These are phyloP conservation scores for Amanita muscaria DNA, from an alignment of 768 basidiomycete species.

Conservation along the genomic window DNA sequence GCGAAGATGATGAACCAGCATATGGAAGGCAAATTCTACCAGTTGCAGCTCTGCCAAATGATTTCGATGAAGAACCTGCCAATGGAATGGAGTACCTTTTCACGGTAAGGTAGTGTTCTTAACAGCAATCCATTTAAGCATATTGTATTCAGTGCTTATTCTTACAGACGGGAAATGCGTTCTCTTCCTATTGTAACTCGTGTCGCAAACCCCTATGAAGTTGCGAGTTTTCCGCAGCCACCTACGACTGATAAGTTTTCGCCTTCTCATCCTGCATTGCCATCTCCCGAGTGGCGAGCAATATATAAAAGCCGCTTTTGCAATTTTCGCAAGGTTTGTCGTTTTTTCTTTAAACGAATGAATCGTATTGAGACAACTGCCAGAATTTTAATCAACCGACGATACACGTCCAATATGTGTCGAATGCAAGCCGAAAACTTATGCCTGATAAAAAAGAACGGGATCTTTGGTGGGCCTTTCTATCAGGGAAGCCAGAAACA, in stretches of 20 bases:
- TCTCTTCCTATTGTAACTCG: slow-evolving; percentile 55
- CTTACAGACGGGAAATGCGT: slow-evolving; percentile 59
- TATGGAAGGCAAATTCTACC: slow-evolving; percentile 69
- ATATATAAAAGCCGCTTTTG: slow-evolving; percentile 49
- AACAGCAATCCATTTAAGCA: slow-evolving; percentile 1
- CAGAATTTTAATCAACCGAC: slow-evolving; percentile 66
- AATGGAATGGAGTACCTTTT: slow-evolving; percentile 80
- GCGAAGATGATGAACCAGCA: slow-evolving; percentile 51
- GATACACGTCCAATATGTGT: slow-evolving; percentile 32
- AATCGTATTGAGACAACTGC: slow-evolving; percentile 4
- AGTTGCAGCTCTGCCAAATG: slow-evolving; percentile 67
- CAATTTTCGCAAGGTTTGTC: slow-evolving; percentile 57
- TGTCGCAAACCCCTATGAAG: slow-evolving; percentile 61
- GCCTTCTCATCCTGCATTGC: slow-evolving; percentile 32
- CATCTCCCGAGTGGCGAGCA: slow-evolving; percentile 59
- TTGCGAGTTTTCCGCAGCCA: slow-evolving; percentile 20
- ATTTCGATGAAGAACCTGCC: slow-evolving; percentile 55
- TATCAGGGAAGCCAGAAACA: slow-evolving; percentile 57
- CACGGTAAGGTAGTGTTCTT: slow-evolving; percentile 55
- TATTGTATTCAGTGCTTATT: slow-evolving; percentile 1
- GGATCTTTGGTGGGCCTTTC: slow-evolving; percentile 73
- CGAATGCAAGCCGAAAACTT: slow-evolving; percentile 22
- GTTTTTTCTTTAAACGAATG: background rate
- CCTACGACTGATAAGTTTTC: slow-evolving; percentile 13
- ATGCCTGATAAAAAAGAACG: slow-evolving; percentile 68